These are phyloP conservation scores for Leavenworthia alabamica DNA, from an alignment of 345 rosid genomes.

Conservation along the genomic window DNA sequence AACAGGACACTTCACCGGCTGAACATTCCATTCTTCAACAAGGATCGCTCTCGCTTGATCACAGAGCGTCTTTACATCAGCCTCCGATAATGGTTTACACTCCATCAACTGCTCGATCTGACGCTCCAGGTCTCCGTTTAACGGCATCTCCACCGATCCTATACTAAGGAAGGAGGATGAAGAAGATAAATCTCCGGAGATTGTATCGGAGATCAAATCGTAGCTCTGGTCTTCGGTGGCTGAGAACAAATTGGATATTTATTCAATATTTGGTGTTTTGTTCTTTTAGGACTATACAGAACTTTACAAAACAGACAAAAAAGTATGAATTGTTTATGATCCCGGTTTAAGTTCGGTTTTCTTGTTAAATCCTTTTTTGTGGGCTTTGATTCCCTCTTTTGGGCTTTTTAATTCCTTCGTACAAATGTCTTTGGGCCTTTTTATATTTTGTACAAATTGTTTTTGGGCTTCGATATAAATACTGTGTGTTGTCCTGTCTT, in stretches of 20 bases:
- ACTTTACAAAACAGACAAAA: neutral
- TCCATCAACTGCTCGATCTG: slow-evolving; percentile 98
- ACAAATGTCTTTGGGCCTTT: too few species aligned
- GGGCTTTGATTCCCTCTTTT: too few species aligned
- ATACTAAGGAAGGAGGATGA: too few species aligned
- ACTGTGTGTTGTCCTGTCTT: too few species aligned
- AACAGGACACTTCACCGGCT: slow-evolving; percentile 98
- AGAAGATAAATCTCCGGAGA: neutral
- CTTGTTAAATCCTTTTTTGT: too few species aligned
- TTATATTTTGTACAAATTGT: too few species aligned
- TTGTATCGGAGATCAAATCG: slow-evolving; percentile 8
- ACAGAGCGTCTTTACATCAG: slow-evolving; percentile 86
- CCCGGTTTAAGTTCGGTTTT: slow-evolving; percentile 18
- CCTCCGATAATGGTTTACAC: slow-evolving; percentile 85
- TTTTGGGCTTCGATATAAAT: too few species aligned
- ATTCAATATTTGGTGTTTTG: too few species aligned
- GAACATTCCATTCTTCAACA: slow-evolving; percentile 99
- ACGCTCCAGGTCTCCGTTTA: slow-evolving; percentile 92
- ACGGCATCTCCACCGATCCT: slow-evolving; percentile 46
- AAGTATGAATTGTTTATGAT: neutral
- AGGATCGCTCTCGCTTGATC: slow-evolving; percentile 94
- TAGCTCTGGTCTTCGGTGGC: slow-evolving; percentile 12
- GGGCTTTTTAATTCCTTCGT: too few species aligned
- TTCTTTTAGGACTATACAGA: neutral
- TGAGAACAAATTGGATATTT: slow-evolving; percentile 16